Evolutionary conservation across 2,329 filamentous ascomycete species (phyloP), one percentile per base, ranked within the genome.

Genomic region (Curvularia spicifera): DNA sequence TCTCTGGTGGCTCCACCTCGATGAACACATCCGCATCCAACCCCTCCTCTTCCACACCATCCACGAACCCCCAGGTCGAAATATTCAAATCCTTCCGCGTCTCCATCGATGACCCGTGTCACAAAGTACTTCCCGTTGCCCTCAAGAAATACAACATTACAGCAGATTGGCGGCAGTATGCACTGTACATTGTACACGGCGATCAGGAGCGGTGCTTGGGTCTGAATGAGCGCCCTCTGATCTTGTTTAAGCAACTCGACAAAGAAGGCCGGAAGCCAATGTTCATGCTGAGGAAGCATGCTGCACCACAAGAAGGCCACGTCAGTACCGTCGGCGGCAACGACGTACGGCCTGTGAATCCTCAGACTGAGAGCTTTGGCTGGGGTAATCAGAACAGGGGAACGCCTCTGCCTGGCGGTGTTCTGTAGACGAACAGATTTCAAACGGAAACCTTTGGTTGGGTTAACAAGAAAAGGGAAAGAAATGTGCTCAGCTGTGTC

Each of bases 1-100:
- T 76, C 6, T 77, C 76, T 31, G 76, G 67, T 35, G 73, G 73
- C 56, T 71, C 73, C n/a, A 64, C 53, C 26, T 61, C 65, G 2
- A 67, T 67, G 50, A 73, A 66, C 43, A 64, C 64, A 4, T 51
- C 67, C 54, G 52, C 70, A n/a, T 61, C 66, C 50, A 51, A 63
- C 22, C 63, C 70, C 35, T 46, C 66, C 29, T 48, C 66, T 35
- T 60, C 65, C 51, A 59, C 71, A 0, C 64, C 70, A 7, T 75
- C 74, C 12, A 68, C 75, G 53, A 82, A 82, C 60, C 80, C 80
- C 10, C 80, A 82, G 67, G 93, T 97, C 59, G 95, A 99, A 78
- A 97, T 99, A 59, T 98, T 98, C 87, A 99, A 99, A 77, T 96
- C 91, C 1, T 99, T 99, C 85, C 89, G 94, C 39, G 95, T 99